Base-by-base conservation (phyloP, 495 filamentous ascomycete species). In the Xylona heveae region DNA sequence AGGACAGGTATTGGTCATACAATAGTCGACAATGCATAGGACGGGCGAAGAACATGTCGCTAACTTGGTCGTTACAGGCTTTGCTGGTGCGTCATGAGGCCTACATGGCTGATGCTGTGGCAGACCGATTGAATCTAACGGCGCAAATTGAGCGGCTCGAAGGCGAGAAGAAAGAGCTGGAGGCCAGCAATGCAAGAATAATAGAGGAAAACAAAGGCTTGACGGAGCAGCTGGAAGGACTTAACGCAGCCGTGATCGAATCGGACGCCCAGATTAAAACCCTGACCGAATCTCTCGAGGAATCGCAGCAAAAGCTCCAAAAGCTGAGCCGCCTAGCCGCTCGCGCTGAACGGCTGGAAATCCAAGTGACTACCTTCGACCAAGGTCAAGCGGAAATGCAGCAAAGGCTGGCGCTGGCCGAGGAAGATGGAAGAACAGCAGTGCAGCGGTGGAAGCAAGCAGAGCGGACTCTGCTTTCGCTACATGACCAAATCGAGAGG, bases 61-160 rank as follows among this genome's bases (percentile, higher is more conserved):
- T 81, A 53, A 81, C 68, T 12, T 78, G 77, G 55, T 51, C 71
- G 24, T 53, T 81, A 33, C 74, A 94, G 85, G 79, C 84, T 21
- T 59, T 97, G 23, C 68, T 97, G 12, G 69, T 74, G 31, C 78
- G 84, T 35, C 84, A 95, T 64, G 85, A 94, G 55, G 68, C 72
- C 24, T 93, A 91, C 50, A 79, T 93, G 61, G 74, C 70, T 13
- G 80, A 92, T 46, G 77, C 81, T 31, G 82, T 91, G 58, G 64
- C 71, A 32, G 79, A 92, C 44, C 72, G 88, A 10, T 50, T 53
- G 27, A 68, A 67, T 19, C 68, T 90, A 57, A 58, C 62, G 8
- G 52, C 58, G 23, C 76, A 60, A 26, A 78, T 94, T 41, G 73
- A 78, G 35, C 56, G 58, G 38, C 55, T 97, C 13, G 83, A 93